Percentiles rank a stretch among this genome's conserved stretches.
phyloP scores from a whole-genome alignment of 805 yeast species.

The Metschnikowia amazonensis region DNA sequence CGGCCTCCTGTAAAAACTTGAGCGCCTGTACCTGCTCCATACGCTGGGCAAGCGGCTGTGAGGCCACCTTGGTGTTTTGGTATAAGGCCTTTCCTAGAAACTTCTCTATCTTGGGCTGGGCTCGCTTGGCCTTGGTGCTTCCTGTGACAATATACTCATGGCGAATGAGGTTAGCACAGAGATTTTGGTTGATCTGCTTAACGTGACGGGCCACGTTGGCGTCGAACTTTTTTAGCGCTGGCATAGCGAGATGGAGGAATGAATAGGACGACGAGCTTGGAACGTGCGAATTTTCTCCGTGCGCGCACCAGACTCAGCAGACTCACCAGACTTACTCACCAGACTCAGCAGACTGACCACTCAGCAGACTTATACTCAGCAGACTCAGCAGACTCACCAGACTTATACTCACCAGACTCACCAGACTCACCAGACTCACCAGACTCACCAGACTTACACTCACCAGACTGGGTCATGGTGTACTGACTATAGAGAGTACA shows the following conservation, averaged over 20 bases:
- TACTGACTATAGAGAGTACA: no score
- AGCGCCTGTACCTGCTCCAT: slow-evolving; percentile 19
- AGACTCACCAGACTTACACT: no score
- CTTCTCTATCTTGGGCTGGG: slow-evolving; percentile 38
- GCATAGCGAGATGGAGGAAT: slow-evolving; percentile 20
- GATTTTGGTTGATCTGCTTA: slow-evolving; percentile 43
- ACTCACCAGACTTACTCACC: no score
- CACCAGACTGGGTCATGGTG: no score
- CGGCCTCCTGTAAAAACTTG: slow-evolving; percentile 26
- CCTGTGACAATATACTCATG: slow-evolving; percentile 44
- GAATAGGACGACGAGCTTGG: not conserved
- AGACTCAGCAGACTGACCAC: no score
- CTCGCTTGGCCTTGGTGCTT: slow-evolving; percentile 41
- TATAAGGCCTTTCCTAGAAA: slow-evolving; percentile 33
- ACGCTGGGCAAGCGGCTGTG: slow-evolving; percentile 15
- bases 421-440: no score
- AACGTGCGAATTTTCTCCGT: not conserved
- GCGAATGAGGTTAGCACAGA: slow-evolving; percentile 41
- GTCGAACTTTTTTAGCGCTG: slow-evolving; percentile 39
- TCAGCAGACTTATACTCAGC: no score
- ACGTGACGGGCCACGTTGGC: slow-evolving; percentile 42
- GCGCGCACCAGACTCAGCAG: not conserved
- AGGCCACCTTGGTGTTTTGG: slow-evolving; percentile 21
- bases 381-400: no score
- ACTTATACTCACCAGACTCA: no score